Conservation (phyloP, 2,329 filamentous ascomycete species). For the Arthroderma sp. region DNA sequence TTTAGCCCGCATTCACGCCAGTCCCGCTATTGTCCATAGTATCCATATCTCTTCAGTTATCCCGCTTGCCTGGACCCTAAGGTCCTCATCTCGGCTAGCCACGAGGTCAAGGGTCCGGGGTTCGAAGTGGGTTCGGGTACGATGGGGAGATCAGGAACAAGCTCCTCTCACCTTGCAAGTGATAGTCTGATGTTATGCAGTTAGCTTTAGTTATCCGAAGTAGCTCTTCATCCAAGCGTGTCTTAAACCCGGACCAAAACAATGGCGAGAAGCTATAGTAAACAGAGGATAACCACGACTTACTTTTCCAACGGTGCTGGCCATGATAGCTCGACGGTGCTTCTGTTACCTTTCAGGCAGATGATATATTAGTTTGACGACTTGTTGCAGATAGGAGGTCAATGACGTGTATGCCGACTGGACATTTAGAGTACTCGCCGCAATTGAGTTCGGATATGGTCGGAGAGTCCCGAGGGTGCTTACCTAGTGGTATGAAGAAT, state of each 20-base stretch:
- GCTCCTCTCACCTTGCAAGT: conserved; percentile 58
- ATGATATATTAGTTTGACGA: too few relatives aligned
- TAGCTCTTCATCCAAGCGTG: too few relatives aligned
- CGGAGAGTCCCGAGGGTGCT: too few relatives aligned
- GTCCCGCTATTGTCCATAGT: not conserved
- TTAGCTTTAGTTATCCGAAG: not conserved
- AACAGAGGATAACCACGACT: conserved; percentile 11
- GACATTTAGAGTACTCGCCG: too few relatives aligned
- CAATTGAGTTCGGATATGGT: too few relatives aligned
- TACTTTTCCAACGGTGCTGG: conserved; percentile 45
- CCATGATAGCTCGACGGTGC: conserved; percentile 28
- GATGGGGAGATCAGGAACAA: not conserved
- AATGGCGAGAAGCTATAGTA: not conserved
- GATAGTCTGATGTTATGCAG: conserved; percentile 52
- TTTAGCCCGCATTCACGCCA: too few relatives aligned
- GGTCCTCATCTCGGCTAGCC: not conserved
- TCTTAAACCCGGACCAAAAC: too few relatives aligned
- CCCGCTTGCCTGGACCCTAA: too few relatives aligned
- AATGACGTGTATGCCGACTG: too few relatives aligned
- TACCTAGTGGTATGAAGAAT: too few relatives aligned
- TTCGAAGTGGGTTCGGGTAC: conserved; percentile 3
- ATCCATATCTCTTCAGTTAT: not conserved
- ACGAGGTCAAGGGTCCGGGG: not conserved
- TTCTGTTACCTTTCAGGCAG: not conserved
- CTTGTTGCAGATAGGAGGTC: too few relatives aligned